phyloP scores from a whole-genome alignment of 257 asterid genomes.

The Cinchona pubescens region DNA sequence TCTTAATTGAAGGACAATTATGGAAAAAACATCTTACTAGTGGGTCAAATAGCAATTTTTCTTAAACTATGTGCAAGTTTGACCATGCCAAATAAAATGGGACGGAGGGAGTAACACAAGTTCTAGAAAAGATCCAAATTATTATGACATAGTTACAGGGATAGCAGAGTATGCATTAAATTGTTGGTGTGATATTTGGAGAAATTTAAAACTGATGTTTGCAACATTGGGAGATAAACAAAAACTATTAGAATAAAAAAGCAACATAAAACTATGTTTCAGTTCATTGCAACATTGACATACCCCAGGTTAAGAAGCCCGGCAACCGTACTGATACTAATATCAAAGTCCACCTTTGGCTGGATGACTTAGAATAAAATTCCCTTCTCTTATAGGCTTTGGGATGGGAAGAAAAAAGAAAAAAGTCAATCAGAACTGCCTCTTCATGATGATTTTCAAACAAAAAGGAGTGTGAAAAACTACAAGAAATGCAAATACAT shows the following conservation, averaged over 20 bases:
- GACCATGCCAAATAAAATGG: too few species aligned
- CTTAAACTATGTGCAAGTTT: too few species aligned
- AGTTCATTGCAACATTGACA: conserved; percentile 26
- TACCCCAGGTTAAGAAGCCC: conserved; percentile 99
- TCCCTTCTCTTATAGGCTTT: conserved; percentile 97
- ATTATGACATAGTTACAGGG: background rate
- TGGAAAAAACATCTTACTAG: too few species aligned
- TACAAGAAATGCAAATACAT: conserved; percentile 1
- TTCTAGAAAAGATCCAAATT: background rate
- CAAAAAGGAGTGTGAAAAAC: background rate
- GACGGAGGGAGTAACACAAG: too few species aligned
- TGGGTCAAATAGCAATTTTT: too few species aligned
- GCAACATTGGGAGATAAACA: background rate
- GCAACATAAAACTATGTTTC: background rate
- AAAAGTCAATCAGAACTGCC: conserved; percentile 19
- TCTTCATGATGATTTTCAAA: conserved; percentile 11
- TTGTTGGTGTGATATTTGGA: background rate
- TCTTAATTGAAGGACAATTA: too few species aligned
- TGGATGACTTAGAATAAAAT: conserved; percentile 89
- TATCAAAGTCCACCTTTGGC: conserved; percentile 99
- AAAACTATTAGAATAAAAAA: background rate
- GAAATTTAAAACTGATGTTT: background rate
- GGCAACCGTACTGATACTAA: conserved; percentile 96
- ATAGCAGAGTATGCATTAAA: background rate
- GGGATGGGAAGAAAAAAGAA: conserved; percentile 18